Base-by-base conservation (phyloP, 2,329 filamentous ascomycete genomes). In the Elsinoe batatas region DNA sequence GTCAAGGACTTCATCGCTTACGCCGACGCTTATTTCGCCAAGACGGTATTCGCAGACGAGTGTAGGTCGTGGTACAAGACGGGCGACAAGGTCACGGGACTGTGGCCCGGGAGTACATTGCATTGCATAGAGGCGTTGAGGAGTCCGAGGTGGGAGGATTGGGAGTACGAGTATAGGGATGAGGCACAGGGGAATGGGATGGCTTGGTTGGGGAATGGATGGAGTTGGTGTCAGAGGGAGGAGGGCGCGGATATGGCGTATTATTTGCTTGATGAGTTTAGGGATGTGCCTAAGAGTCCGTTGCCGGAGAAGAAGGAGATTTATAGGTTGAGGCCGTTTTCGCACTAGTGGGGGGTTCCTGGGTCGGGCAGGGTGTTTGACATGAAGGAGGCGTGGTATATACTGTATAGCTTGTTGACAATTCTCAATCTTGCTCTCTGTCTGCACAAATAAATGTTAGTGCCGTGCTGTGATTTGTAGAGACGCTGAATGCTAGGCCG, bases 121-220 rank as follows among this genome's bases (percentile, higher is more conserved):
- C 75, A 79, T 62, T 77, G 74, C 58, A 73, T 78, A 43, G 74
- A 79, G 59, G 71, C 71, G 5, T 57, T 79, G 47, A 65, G 67
- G 53, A 71, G 76, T 47, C 63, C 74, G 0, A 64, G 76, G 0
- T 64, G 68, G 38, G 76, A 79, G 36, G 76, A 79, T 57, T 73
- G 70, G 61, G 71, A 77, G 6, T 64, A 76, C 32, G 68, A 64
- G 58, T 71, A 71, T 26, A 10, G 58, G 11, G 38, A 43, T 5
- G 64, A 64, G 32, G 58, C 53, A 35, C 58, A 62, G 38, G 62
- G 61, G 12, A 42, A 43, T 32, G 68, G 66, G 20, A 68, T 70
- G 55, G 63, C 64, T 6, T 72, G 66, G 65, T 47, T 72, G 46
- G 70, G 69, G 4, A 72, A 72, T 59, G 69, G 69, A 4, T 70